A percentile compares a stretch with the other conserved stretches of the same genome.
Conservation (phyloP, 2,329 filamentous ascomycete genomes). For the Epichloe bromicola region DNA sequence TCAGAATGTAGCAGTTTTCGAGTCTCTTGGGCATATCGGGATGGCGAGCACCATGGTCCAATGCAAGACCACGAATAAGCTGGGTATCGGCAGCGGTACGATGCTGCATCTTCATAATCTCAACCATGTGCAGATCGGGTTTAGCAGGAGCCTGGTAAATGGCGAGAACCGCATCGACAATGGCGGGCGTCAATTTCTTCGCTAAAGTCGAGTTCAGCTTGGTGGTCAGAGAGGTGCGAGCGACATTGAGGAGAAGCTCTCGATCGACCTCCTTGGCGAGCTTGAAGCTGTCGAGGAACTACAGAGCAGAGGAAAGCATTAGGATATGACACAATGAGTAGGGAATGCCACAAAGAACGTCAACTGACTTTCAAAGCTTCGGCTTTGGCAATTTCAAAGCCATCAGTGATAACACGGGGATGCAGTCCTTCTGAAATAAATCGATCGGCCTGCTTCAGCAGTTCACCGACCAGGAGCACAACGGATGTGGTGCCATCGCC, state of each 20-base stretch:
- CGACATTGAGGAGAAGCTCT: slow-evolving; percentile 85
- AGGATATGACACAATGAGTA: neutral
- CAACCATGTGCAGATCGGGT: slow-evolving; percentile 96
- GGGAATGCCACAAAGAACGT: neutral
- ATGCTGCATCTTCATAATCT: slow-evolving; percentile 99
- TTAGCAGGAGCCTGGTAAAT: slow-evolving; percentile 85
- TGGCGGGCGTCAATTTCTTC: slow-evolving; percentile 81
- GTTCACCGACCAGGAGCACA: slow-evolving; percentile 86
- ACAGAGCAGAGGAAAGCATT: slow-evolving; percentile 2
- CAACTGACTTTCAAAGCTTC: slow-evolving; percentile 67
- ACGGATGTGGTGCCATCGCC: slow-evolving; percentile 97
- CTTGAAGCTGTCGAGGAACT: slow-evolving; percentile 95
- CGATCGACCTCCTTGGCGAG: slow-evolving; percentile 77
- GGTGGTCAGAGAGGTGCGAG: slow-evolving; percentile 85
- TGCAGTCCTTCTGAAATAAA: slow-evolving; percentile 96
- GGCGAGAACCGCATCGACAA: slow-evolving; percentile 89
- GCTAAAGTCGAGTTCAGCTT: slow-evolving; percentile 87
- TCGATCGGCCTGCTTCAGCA: slow-evolving; percentile 93
- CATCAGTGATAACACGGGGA: slow-evolving; percentile 91
- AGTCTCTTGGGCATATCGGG: slow-evolving; percentile 97
- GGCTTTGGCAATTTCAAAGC: slow-evolving; percentile 90
- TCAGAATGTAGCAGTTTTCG: slow-evolving; percentile 90
- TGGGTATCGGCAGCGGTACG: slow-evolving; percentile 91
- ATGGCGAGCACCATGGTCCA: slow-evolving; percentile 92
- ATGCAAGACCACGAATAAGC: slow-evolving; percentile 79